Conservation (phyloP, 306 rosid genomes). For the Cucurbita moschata region DNA sequence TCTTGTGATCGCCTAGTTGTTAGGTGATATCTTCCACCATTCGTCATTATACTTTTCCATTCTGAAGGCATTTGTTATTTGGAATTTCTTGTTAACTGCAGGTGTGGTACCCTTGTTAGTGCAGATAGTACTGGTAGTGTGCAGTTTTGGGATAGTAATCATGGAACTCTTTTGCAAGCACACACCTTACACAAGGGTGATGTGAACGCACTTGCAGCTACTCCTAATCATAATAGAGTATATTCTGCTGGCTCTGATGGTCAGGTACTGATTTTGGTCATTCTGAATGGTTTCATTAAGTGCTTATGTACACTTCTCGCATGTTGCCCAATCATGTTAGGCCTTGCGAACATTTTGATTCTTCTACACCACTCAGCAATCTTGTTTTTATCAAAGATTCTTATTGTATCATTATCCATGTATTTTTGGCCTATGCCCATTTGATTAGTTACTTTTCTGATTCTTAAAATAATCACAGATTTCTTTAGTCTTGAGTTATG, state of each 20-base stretch:
- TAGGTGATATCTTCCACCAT: background rate
- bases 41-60: background rate
- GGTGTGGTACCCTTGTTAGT: conserved; percentile 94
- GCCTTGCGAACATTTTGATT: background rate
- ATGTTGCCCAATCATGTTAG: background rate
- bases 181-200: conserved; percentile 80
- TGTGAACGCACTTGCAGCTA: conserved; percentile 67
- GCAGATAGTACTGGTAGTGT: conserved; percentile 95
- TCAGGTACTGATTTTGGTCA: conserved; percentile 37
- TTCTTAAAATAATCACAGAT: background rate
- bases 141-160: conserved; percentile 82
- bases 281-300: background rate
- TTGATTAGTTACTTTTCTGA: background rate
- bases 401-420: background rate
- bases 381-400: background rate
- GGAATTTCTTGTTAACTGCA: conserved; percentile 21
- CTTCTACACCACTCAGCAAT: background rate
- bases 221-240: conserved; percentile 72
- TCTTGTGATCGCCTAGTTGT: background rate
- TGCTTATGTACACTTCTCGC: background rate
- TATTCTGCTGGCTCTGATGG: conserved; percentile 99
- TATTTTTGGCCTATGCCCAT: background rate
- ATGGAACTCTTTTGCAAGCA: conserved; percentile 71
- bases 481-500: background rate
- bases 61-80: conserved; percentile 10